Conservation (phyloP, 2,329 filamentous ascomycete species). For the Aspergillus unguis region DNA sequence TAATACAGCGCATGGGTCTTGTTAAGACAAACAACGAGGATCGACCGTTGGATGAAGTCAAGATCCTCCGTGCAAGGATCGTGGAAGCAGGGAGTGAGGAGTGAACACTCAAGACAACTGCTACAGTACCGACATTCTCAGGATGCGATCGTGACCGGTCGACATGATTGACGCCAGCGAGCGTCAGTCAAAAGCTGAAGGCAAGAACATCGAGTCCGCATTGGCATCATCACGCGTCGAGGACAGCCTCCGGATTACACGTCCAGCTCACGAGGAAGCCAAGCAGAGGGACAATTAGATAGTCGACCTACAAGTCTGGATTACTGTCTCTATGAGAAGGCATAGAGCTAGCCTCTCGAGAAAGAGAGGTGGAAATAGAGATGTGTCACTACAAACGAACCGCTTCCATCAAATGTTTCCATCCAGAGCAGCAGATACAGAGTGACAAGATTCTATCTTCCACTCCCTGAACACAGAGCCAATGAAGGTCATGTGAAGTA, state of each 20-base stretch:
- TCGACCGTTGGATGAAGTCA: conserved; percentile 75
- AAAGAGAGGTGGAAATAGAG: conserved; percentile 20
- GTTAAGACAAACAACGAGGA: conserved; percentile 82
- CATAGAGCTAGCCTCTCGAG: background rate
- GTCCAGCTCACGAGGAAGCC: background rate
- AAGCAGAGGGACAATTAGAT: background rate
- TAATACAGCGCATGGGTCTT: conserved; percentile 83
- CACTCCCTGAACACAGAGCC: conserved; percentile 51
- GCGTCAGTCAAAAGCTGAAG: background rate
- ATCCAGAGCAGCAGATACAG: conserved; percentile 89
- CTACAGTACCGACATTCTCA: background rate
- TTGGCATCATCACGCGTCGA: background rate
- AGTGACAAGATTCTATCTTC: conserved; percentile 62
- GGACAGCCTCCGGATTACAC: background rate
- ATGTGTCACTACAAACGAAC: conserved; percentile 79
- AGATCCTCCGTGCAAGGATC: conserved; percentile 69
- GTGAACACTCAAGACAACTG: conserved; percentile 22
- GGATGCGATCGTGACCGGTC: background rate
- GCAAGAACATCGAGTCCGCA: background rate
- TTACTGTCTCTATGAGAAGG: conserved; percentile 1
- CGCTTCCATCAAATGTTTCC: conserved; percentile 66
- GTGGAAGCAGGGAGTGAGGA: conserved; percentile 57
- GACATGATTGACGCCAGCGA: background rate
- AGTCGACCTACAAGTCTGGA: background rate
- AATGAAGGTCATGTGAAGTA: conserved; percentile 36